Conservation (phyloP, 2,329 filamentous ascomycete genomes). For the Alternaria postmessia region DNA sequence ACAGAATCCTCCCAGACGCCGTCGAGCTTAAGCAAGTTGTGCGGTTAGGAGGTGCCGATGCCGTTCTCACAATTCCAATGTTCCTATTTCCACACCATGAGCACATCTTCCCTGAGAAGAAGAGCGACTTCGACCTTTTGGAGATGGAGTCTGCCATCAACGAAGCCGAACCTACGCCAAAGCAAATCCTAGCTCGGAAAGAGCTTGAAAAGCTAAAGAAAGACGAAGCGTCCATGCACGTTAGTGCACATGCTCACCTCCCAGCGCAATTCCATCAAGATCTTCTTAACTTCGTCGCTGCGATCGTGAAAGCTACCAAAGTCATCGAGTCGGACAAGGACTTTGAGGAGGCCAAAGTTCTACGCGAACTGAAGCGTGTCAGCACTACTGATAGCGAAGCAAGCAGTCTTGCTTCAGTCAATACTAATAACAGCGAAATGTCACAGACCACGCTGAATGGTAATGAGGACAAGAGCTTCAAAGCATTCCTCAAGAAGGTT, state of each 20-base stretch:
- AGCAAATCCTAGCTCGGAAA: constrained; percentile 52
- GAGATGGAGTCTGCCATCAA: constrained; percentile 51
- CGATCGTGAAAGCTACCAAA: constrained; percentile 65
- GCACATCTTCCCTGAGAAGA: constrained; percentile 57
- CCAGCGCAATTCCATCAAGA: constrained; percentile 61
- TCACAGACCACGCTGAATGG: constrained; percentile 20
- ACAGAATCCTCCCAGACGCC: constrained; percentile 56
- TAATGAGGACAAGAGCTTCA: constrained; percentile 33
- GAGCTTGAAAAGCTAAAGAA: constrained; percentile 53
- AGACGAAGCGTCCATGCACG: constrained; percentile 59
- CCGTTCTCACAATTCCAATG: constrained; percentile 57
- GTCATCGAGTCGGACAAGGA: constrained; percentile 63
- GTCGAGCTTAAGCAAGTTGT: constrained; percentile 59
- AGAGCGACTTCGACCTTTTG: constrained; percentile 45
- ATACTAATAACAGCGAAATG: constrained; percentile 23
- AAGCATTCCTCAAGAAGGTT: constrained; percentile 34
- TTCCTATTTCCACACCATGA: constrained; percentile 64
- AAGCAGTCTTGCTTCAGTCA: constrained; percentile 32
- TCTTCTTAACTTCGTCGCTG: constrained; percentile 63
- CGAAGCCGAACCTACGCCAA: constrained; percentile 55
- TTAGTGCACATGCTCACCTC: constrained; percentile 59
- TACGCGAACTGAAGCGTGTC: constrained; percentile 40
- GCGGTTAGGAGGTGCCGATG: constrained; percentile 61
- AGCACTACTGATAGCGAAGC: constrained; percentile 33
- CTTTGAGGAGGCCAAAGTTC: constrained; percentile 47